Conservation (phyloP, 768 basidiomycete species). For the Steccherinum ochraceum region DNA sequence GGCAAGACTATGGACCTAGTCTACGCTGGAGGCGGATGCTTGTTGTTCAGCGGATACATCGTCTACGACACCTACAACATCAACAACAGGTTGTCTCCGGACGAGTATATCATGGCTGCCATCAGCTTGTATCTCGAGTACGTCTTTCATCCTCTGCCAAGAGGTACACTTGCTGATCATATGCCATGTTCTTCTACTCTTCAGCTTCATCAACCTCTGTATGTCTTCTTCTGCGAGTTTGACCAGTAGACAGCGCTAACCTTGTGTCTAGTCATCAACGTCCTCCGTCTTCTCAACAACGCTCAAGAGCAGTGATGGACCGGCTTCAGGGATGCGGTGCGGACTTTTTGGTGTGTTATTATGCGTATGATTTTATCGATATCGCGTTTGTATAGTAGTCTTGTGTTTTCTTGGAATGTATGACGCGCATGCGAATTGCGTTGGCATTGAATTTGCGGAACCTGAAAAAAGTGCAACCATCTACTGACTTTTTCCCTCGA, state of each 20-base stretch:
- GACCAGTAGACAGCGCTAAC: not conserved
- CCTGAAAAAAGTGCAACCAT: too few species aligned
- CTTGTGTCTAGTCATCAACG: conserved; percentile 58
- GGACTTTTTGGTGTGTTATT: too few species aligned
- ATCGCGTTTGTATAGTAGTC: not conserved
- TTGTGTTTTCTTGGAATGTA: too few species aligned
- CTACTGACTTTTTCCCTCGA: too few species aligned
- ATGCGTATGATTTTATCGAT: too few species aligned
- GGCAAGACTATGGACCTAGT: conserved; percentile 73
- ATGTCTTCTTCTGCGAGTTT: conserved; percentile 28
- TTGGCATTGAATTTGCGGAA: too few species aligned
- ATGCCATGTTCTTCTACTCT: conserved; percentile 13
- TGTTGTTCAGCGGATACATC: conserved; percentile 87
- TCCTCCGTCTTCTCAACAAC: conserved; percentile 74
- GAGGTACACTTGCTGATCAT: conserved; percentile 5
- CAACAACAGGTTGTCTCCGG: conserved; percentile 82
- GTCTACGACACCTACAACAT: conserved; percentile 90
- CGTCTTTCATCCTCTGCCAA: conserved; percentile 23
- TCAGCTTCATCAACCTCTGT: conserved; percentile 87
- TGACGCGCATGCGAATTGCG: too few species aligned
- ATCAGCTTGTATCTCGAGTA: conserved; percentile 94
- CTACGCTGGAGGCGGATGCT: conserved; percentile 68
- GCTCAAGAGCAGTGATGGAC: conserved; percentile 27
- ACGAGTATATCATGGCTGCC: conserved; percentile 89
- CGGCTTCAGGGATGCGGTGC: not conserved